Conservation (phyloP, 2,329 filamentous ascomycete genomes). For the Pyricularia sp. region DNA sequence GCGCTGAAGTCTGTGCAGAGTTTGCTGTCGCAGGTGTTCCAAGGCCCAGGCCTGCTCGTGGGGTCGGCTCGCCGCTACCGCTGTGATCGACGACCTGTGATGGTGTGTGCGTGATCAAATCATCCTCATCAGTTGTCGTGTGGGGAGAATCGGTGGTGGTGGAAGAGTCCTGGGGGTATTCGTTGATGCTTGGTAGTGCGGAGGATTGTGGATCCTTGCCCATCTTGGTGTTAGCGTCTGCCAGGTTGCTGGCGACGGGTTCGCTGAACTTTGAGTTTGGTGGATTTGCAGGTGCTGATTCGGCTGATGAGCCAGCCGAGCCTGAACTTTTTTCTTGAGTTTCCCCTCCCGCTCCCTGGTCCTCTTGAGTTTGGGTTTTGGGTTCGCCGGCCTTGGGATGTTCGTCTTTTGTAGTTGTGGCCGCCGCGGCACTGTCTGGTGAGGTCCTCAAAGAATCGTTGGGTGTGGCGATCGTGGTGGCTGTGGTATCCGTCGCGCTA, state of each 20-base stretch:
- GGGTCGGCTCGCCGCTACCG: neutral
- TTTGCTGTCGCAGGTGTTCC: neutral
- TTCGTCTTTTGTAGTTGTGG: neutral
- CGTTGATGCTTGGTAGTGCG: slow-evolving; percentile 3
- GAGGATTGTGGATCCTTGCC: slow-evolving; percentile 3
- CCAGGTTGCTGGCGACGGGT: neutral
- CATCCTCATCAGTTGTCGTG: slow-evolving; percentile 3
- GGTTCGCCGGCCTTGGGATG: neutral
- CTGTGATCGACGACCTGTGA: neutral
- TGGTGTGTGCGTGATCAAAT: neutral
- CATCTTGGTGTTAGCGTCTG: neutral
- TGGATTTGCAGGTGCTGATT: neutral
- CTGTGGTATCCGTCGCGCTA: neutral
- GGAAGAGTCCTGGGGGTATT: slow-evolving; percentile 1
- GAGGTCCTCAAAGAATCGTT: neutral
- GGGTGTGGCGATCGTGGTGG: neutral
- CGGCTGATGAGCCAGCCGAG: neutral
- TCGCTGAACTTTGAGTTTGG: neutral
- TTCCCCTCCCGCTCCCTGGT: neutral
- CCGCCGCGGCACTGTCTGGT: neutral
- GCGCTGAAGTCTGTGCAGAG: neutral
- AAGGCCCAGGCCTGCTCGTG: neutral
- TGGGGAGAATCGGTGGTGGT: slow-evolving; percentile 2
- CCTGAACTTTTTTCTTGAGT: neutral
- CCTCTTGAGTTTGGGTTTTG: neutral